These are phyloP conservation scores for Cudoniella acicularis DNA, from an alignment of 495 filamentous ascomycete genomes.

Conservation along the genomic window DNA sequence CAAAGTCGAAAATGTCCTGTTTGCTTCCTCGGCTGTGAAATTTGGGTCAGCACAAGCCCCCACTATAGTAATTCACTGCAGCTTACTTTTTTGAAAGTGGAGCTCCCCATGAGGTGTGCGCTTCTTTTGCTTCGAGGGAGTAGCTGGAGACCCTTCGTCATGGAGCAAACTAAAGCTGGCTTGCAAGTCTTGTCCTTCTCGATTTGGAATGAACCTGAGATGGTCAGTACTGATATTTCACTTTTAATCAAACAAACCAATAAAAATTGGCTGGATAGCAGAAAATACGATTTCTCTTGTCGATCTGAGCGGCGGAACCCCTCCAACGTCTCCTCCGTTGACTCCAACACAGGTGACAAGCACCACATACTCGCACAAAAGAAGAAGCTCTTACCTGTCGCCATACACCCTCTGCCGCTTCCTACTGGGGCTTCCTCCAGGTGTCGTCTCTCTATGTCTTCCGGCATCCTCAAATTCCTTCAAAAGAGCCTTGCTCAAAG, in stretches of 20 bases:
- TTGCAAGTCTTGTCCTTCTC: slow-evolving; percentile 87
- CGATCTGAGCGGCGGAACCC: too few species aligned
- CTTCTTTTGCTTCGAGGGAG: slow-evolving; percentile 78
- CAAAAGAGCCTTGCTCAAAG: slow-evolving; percentile 56
- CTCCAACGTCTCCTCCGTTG: too few species aligned
- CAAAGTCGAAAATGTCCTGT: slow-evolving; percentile 86
- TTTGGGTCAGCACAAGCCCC: background rate
- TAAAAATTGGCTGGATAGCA: too few species aligned
- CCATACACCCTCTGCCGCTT: slow-evolving; percentile 80
- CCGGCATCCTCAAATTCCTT: slow-evolving; percentile 62
- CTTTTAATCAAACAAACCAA: too few species aligned
- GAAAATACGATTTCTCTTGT: too few species aligned
- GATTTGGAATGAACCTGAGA: slow-evolving; percentile 90
- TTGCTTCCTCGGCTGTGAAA: slow-evolving; percentile 81
- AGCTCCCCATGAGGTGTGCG: slow-evolving; percentile 86
- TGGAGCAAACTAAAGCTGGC: slow-evolving; percentile 87
- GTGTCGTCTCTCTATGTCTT: slow-evolving; percentile 61
- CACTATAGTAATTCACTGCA: background rate
- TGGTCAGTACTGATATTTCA: slow-evolving; percentile 3
- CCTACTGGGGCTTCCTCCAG: slow-evolving; percentile 73
- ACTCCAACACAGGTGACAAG: too few species aligned
- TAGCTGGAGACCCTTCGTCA: slow-evolving; percentile 87
- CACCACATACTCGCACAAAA: too few species aligned
- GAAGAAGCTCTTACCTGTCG: slow-evolving; percentile 24
- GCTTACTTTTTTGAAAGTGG: slow-evolving; percentile 88